Base-by-base conservation (phyloP, 108 stramenopile species). In the Nitzschia putrida region DNA sequence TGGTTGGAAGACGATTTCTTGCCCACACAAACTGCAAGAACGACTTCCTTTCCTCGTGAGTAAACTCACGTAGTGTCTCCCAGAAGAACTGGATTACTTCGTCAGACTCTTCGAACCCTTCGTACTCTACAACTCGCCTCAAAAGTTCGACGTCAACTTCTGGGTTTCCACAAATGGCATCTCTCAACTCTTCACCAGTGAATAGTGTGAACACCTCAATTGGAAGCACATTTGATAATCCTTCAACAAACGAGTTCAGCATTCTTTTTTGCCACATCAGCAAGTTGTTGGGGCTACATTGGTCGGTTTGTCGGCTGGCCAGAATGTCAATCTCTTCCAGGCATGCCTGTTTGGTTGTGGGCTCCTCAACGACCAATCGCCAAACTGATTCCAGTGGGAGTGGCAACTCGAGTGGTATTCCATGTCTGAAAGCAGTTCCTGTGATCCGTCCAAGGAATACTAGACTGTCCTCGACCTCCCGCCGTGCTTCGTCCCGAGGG, bases 11-110 rank as follows among this genome's bases (percentile, higher is more conserved):
- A 18, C 96, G 85, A 60, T 83, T 95, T 18, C 98, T 80, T 51
- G 98, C 98, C 96, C 97, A 97, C 11, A 98, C 97, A 84, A 98
- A 99, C 54, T 96, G 91, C 25, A 99, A 63, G 69, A 99, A 99
- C 51, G 78, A 61, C 64, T 91, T 93, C 16, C 94, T 77, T 38
- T 97, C 94, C 24, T 86, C 76, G 20, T 87, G 86, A 18, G 80
- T 91, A 80, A 96, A 92, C 65, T 97, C 95, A 8, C 80, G 84
- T 37, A 99, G 77, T 52, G 90, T 91, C 51, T 96, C 92, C 98
- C 98, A 99, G 61, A 99, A 96, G 69, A 72, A 81, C 20, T 76
- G 37, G 25, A 99, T 88, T 43, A 93, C 91, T 12, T 61, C 47
- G 65, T 96, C 95, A 14, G 74, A 57, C 51, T 81, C 88, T 16